These are phyloP conservation scores for Aristolochia fimbriata DNA, from an alignment of 164 flowering plant species.

Conservation along the genomic window DNA sequence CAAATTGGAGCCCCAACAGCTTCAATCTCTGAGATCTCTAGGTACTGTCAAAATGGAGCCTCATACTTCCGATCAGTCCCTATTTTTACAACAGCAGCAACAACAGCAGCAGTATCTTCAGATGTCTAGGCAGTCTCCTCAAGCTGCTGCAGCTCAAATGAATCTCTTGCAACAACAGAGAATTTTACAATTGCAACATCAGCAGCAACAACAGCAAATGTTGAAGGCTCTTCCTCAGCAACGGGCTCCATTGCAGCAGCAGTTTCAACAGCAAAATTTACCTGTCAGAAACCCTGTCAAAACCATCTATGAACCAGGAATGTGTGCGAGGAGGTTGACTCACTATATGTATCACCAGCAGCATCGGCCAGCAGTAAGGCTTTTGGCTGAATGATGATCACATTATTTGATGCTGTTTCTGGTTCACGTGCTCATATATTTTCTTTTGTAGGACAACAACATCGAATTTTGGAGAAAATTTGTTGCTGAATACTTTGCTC, in stretches of 20 bases:
- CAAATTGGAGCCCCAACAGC: constrained; percentile 70
- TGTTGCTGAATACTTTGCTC: constrained; percentile 89
- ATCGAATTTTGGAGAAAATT: constrained; percentile 98
- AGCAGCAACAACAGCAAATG: constrained; percentile 53
- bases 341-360: constrained; percentile 89
- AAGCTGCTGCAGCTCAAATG: constrained; percentile 62
- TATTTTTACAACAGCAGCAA: constrained; percentile 65
- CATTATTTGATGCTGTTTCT: background rate
- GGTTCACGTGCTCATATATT: background rate
- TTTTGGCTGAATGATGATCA: background rate
- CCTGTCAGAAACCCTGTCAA: constrained; percentile 55
- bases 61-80: constrained; percentile 65
- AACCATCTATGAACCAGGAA: constrained; percentile 79
- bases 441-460: constrained; percentile 65
- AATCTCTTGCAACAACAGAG: constrained; percentile 49
- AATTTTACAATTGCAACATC: constrained; percentile 46
- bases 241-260: constrained; percentile 49
- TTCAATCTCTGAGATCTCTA: constrained; percentile 48
- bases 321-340: constrained; percentile 80
- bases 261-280: constrained; percentile 57
- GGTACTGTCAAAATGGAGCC: constrained; percentile 70
- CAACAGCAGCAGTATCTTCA: constrained; percentile 65
- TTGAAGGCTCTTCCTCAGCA: constrained; percentile 68
- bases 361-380: constrained; percentile 74
- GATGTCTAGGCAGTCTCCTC: constrained; percentile 68